Base-by-base conservation (phyloP, 2,329 filamentous ascomycete species). In the Aspergillus novofumigatus region DNA sequence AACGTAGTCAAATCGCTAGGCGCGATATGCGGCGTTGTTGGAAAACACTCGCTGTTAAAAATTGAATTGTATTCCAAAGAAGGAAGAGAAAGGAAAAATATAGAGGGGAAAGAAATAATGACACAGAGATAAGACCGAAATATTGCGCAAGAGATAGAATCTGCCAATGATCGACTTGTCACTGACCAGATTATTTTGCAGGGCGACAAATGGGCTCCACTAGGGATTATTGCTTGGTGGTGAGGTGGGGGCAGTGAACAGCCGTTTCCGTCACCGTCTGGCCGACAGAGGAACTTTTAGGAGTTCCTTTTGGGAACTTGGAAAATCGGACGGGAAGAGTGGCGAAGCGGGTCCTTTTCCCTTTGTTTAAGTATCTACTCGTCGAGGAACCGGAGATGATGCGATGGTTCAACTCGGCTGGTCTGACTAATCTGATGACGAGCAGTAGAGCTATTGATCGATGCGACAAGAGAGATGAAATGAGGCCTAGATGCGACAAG, bases 181-280 rank as follows among this genome's bases (percentile, higher is more conserved):
- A 61, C 62, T 67, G 70, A 77, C 79, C 41, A 75, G 79, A 26
- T 77, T 11, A 29, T 29, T 29, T 74, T 59, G 75, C 81, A 42
- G 75, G 76, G 80, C 35, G 74, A 76, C 28, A 60, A 58, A 61
- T 60, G 81, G 69, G 68, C 69, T 66, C 68, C 62, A 66, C 64
- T 42, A 41, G 29, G 42, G 49, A 47, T 53, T 51, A 53, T 51
- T 52, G 58, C 53, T 51, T 55, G 53, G 53, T 54, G 44, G 61
- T 55, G 49, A 29, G 4, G 54, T 57, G 42, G 58, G 53, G 57
- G 54, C 49, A 51, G 53, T 32, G 57, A 56, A 51, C 38, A 66
- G 67, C 67, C 69, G 69, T 66, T 70, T 70, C 60, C 69, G 69
- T 69, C 60, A 59, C 58, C 48, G 44, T 45, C 45, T 23, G 49